Conservation (phyloP, 495 filamentous ascomycete genomes). For the Penicillium turbatum region DNA sequence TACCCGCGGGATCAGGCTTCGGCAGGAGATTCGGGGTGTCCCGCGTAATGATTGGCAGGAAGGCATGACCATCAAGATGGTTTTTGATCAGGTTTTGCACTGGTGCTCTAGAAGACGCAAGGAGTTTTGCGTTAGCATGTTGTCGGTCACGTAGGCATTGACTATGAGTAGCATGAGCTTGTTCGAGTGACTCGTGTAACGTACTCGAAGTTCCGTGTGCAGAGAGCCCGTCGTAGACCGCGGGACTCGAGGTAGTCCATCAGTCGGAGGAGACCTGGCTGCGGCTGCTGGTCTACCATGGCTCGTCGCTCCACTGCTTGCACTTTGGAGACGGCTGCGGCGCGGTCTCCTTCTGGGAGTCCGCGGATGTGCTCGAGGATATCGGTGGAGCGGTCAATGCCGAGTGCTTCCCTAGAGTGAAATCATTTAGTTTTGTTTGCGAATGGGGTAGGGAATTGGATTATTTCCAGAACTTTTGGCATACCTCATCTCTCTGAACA, state of each 20-base stretch:
- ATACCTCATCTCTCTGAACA: constrained; percentile 83
- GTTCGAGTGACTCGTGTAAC: constrained; percentile 4
- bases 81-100: constrained; percentile 68
- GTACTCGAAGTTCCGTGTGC: constrained; percentile 91
- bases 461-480: constrained; percentile 22
- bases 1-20: constrained; percentile 85
- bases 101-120: constrained; percentile 42
- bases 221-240: constrained; percentile 71
- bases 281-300: constrained; percentile 73
- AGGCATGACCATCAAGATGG: constrained; percentile 61
- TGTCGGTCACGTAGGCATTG: not conserved
- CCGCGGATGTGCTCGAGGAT: constrained; percentile 83
- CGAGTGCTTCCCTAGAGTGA: constrained; percentile 48
- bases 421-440: not conserved
- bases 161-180: not conserved
- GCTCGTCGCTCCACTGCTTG: constrained; percentile 72
- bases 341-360: constrained; percentile 59
- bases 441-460: not conserved
- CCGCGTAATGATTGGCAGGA: constrained; percentile 80
- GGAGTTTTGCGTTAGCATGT: not conserved
- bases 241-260: constrained; percentile 75
- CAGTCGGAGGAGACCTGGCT: constrained; percentile 67
- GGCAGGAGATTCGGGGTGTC: constrained; percentile 65
- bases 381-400: constrained; percentile 65
- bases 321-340: constrained; percentile 65